Percentiles rank a stretch among this genome's conserved stretches.
These are phyloP conservation scores for Echria macrotheca DNA, from an alignment of 495 filamentous ascomycete genomes.

Conservation along the genomic window DNA sequence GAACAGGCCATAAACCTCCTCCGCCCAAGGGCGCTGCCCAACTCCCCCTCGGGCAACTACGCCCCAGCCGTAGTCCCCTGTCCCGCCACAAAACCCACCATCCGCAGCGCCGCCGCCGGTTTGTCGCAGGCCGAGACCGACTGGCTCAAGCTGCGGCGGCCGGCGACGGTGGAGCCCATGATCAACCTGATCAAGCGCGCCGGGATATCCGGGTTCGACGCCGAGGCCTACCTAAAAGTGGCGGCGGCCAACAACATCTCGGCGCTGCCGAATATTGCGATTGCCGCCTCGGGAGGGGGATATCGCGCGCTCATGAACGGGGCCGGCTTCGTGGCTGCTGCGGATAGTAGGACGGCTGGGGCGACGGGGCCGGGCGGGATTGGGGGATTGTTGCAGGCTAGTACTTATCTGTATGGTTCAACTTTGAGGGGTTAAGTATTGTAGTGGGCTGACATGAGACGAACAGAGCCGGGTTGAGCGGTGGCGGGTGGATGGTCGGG, in stretches of 20 bases:
- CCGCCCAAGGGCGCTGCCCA: constrained; percentile 39
- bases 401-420: constrained; percentile 62
- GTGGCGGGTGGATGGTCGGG: constrained; percentile 83
- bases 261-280: constrained; percentile 60
- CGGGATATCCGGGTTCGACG: constrained; percentile 73
- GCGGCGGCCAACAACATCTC: constrained; percentile 51
- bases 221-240: constrained; percentile 58
- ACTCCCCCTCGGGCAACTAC: constrained; percentile 52
- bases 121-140: constrained; percentile 63
- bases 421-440: no score
- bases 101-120: constrained; percentile 46
- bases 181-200: constrained; percentile 65
- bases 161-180: constrained; percentile 60
- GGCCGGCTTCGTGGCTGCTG: constrained; percentile 80
- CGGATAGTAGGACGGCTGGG: constrained; percentile 68
- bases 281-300: constrained; percentile 64
- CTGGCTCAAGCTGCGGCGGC: constrained; percentile 55
- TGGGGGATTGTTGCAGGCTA: constrained; percentile 77
- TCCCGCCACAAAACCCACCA: constrained; percentile 40
- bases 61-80: constrained; percentile 49
- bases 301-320: constrained; percentile 87
- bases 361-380: constrained; percentile 63
- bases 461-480: constrained; percentile 62
- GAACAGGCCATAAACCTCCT: no score
- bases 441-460: constrained; percentile 3